Evolutionary conservation across 2,329 filamentous ascomycete species (phyloP), one percentile per base, ranked within the genome.

Genomic region (Chaetothyriales sp.): DNA sequence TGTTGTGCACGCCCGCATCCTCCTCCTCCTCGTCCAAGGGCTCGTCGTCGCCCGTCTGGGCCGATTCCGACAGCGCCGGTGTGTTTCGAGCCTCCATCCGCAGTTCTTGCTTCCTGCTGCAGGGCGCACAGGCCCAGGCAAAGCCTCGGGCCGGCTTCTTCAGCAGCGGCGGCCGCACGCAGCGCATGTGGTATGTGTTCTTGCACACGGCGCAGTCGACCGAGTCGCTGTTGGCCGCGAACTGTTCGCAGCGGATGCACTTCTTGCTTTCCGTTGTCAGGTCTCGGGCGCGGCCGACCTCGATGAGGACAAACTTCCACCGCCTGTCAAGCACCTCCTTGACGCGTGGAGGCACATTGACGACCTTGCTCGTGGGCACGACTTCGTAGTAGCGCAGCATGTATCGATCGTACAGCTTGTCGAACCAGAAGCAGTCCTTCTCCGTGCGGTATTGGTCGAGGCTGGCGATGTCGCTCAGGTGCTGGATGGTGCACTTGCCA

Each of bases 91-190:
- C 88, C 72, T 97, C 89, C 25, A 95, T 74, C 67, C 86, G 94
- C 61, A 86, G 82, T 69, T 97, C 92, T 65, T 95, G 89, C n/a
- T 88, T 89, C 62, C 90, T 83, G 67, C 89, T 95, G 69, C 92
- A 98, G 54, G 90, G 85, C 51, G 87, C 92, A 68, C 92, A 98
- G 28, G 92, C 90, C 92, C 92, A 98, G 4, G 89, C 92, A 70
- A 98, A 98, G 43, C 92, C 92, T 68, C 92, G 84, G 46, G 90
- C 95, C 18, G 92, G 92, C 69, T 98, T 98, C 69, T 95, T 98
- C 50, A 89, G 77, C 56, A 98, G 70, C 40, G 89, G 88, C 43
- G 92, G 92, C 55, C 85, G 84, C 52, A 98, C 92, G 67, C 92
- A 98, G 63, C 89, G 87, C 90, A 98, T 97, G 72, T 98, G 92